Conservation (phyloP, 306 rosid genomes). For the Comarum palustre region DNA sequence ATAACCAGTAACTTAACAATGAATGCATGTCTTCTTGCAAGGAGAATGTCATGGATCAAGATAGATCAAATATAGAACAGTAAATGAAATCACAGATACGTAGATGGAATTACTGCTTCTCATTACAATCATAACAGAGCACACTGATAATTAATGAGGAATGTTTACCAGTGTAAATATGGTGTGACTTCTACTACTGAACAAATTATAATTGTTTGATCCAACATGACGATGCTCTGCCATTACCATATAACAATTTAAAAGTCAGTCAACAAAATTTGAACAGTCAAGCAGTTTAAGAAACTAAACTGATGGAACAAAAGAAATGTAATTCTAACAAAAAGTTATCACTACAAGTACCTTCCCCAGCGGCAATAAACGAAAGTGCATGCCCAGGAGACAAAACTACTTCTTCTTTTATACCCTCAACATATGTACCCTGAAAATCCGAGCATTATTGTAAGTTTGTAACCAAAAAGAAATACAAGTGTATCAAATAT, state of each 20-base stretch:
- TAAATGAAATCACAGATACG: not conserved
- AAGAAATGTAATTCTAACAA: conserved; percentile 2
- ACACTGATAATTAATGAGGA: not conserved
- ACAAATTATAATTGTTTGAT: conserved; percentile 93
- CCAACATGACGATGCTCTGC: conserved; percentile 99
- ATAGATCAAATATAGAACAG: not conserved
- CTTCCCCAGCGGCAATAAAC: conserved; percentile 99
- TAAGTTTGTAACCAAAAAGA: conserved; percentile 1
- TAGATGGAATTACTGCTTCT: not conserved
- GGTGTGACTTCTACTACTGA: conserved; percentile 99
- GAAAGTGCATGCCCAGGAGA: conserved; percentile 99
- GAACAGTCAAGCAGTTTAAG: conserved; percentile 4
- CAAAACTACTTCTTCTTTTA: conserved; percentile 95
- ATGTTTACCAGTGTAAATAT: conserved; percentile 86
- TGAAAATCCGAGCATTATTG: conserved; percentile 29
- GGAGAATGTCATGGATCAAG: not conserved
- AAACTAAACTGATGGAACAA: conserved; percentile 1
- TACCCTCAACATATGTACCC: conserved; percentile 99
- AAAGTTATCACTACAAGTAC: conserved; percentile 37
- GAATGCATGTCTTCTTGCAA: not conserved
- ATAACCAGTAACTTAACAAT: not conserved
- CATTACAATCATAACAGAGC: not conserved
- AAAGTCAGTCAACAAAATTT: conserved; percentile 16
- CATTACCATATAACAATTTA: conserved; percentile 22
- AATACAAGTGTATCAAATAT: not conserved